A percentile compares a stretch with the other conserved stretches of the same genome.
Evolutionary conservation across 257 asterid species (phyloP).

Genomic region (Haberlea rhodopensis): DNA sequence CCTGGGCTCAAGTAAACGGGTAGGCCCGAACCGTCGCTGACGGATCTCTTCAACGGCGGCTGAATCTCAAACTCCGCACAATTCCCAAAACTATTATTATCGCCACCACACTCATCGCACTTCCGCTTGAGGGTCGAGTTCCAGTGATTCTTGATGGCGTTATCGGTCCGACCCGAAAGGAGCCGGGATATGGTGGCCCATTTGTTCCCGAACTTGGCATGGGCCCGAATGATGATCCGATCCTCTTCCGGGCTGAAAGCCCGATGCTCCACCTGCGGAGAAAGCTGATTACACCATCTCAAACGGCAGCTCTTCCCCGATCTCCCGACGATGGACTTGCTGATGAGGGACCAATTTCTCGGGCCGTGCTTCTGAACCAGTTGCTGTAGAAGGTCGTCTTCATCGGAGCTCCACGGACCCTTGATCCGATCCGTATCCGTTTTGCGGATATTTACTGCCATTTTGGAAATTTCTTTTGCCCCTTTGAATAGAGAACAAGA

Average conservation of each 20-base stretch:
- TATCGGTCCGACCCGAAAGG: too few species aligned
- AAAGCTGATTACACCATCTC: too few species aligned
- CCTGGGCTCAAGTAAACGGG: constrained; percentile 43
- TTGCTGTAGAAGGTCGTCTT: constrained; percentile 33
- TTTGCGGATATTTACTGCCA: constrained; percentile 8
- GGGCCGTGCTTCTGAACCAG: constrained; percentile 40
- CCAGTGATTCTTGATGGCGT: too few species aligned
- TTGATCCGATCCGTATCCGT: constrained; percentile 30
- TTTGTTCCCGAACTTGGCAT: too few species aligned
- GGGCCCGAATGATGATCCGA: too few species aligned
- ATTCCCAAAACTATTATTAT: constrained; percentile 21
- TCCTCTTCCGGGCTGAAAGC: too few species aligned
- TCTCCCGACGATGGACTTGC: constrained; percentile 39
- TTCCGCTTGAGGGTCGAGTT: too few species aligned
- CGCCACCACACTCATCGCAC: constrained; percentile 29
- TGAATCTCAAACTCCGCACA: constrained; percentile 28
- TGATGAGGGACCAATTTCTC: constrained; percentile 41
- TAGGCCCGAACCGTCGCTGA: constrained; percentile 49
- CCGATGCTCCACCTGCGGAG: too few species aligned
- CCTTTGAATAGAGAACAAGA: too few species aligned
- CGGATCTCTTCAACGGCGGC: constrained; percentile 58
- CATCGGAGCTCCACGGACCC: constrained; percentile 55
- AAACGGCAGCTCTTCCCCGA: constrained; percentile 54
- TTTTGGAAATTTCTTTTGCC: constrained; percentile 15
- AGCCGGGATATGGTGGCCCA: too few species aligned